Conservation (phyloP, 139 green algal species). For the Tetratostichococcus sp. region DNA sequence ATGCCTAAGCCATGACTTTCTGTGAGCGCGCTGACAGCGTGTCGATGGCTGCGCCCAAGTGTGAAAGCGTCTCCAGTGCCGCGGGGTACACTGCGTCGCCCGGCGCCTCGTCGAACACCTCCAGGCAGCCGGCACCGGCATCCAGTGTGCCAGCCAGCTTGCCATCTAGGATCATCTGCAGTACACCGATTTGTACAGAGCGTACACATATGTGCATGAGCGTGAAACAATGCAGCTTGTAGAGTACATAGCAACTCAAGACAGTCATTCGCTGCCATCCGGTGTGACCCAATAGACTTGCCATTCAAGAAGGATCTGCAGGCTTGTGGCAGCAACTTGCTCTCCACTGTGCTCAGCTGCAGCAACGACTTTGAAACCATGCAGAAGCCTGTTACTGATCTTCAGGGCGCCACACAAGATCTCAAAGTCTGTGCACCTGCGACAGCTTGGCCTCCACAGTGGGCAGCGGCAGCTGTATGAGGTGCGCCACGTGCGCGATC, state of each 20-base stretch:
- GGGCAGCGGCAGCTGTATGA: conserved; percentile 81
- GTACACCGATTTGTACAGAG: not conserved
- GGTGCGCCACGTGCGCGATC: conserved; percentile 81
- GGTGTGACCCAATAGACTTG: too few species aligned
- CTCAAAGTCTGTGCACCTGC: conserved; percentile 39
- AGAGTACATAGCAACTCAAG: not conserved
- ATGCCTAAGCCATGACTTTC: conserved; percentile 59
- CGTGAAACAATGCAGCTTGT: too few species aligned
- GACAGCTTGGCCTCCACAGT: conserved; percentile 89
- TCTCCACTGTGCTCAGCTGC: too few species aligned
- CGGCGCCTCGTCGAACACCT: conserved; percentile 77
- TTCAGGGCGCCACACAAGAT: too few species aligned
- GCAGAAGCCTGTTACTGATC: too few species aligned
- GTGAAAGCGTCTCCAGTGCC: conserved; percentile 76
- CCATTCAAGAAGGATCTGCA: too few species aligned
- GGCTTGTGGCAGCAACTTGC: too few species aligned
- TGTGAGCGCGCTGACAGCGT: conserved; percentile 65
- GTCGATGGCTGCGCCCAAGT: conserved; percentile 86
- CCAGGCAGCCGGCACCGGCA: conserved; percentile 84
- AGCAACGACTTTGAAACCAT: not conserved
- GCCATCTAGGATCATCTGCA: conserved; percentile 98
- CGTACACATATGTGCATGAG: not conserved
- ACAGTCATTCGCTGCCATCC: too few species aligned
- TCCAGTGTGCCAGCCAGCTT: conserved; percentile 91
- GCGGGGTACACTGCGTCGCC: conserved; percentile 74